Base-by-base conservation (phyloP, 1,284 basidiomycete genomes). In the Fistulina hepatica region DNA sequence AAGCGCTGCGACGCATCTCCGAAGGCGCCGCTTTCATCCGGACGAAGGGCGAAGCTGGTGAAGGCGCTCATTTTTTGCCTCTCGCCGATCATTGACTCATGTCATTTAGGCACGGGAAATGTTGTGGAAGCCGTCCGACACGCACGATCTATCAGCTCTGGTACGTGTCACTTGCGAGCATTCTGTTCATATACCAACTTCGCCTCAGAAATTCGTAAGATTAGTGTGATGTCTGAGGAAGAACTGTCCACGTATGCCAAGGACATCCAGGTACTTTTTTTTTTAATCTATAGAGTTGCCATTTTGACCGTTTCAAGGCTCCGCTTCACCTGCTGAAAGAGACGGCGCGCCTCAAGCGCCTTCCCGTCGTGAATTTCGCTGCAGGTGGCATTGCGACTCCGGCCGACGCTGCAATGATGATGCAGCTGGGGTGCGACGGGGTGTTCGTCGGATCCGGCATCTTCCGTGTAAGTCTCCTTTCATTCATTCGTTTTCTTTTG, bases 261-360 rank as follows among this genome's bases (percentile, higher is more conserved):
- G 60, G 86, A 97, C 26, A 77, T 94, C 37, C 76, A 51, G 45
- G 44, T 43, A 16, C 5, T 33, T 33, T 27, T 10, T 15, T 34
- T n/a, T n/a, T n/a, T n/a, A n/a, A 26, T 26, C 10, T n/a, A n/a
- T n/a, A 26, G 24, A 26, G 10, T 26, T 26, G 24, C 10, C 10
- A 26, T 10, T 10, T 10, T n/a, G 24, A 26, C 10, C 10, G n/a
- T n/a, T 26, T 10, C 10, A 10, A 12, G 42, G 94, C 93, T 0
- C 95, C 94, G n/a, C 95, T 88, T 69, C 93, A 98, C 61, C 69
- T 99, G 16, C 69, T 99, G 47, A 97, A 97, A 65, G 94, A 98
- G 66, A 89, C 90, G 1, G 92, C 94, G 9, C 73, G 92, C 36
- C 65, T 95, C 49, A 95, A 97, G 65, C 76, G 86, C 39, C 70